These are phyloP conservation scores for Talaromyces funiculosus DNA, from an alignment of 2,329 filamentous ascomycete species.

Conservation along the genomic window DNA sequence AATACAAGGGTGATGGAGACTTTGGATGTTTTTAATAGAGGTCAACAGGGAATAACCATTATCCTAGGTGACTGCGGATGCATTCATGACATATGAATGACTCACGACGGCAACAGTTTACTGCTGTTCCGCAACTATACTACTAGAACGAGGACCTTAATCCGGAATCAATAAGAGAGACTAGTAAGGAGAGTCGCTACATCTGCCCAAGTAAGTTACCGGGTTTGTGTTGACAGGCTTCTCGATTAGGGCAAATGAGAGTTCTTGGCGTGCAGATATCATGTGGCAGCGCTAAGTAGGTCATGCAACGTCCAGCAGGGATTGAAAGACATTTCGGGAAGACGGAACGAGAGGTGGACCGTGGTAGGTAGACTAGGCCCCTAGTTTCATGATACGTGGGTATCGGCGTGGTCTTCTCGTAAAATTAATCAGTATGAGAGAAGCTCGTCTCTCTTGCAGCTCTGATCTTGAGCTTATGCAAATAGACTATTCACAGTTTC, in stretches of 20 bases:
- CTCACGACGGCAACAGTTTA: not conserved
- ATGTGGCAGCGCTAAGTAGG: not conserved
- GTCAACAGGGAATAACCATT: too few species aligned
- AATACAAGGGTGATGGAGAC: not conserved
- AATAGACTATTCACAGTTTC: too few species aligned
- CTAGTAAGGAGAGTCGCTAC: not conserved
- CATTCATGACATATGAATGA: not conserved
- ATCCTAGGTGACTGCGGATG: too few species aligned
- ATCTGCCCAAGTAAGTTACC: not conserved
- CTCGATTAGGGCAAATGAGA: not conserved
- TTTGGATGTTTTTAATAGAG: too few species aligned
- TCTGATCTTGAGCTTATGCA: too few species aligned
- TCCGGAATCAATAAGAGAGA: too few species aligned
- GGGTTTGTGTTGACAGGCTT: not conserved
- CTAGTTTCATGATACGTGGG: not conserved
- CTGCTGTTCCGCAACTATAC: not conserved
- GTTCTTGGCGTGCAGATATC: conserved; percentile 3
- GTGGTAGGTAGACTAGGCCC: too few species aligned
- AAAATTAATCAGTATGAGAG: not conserved
- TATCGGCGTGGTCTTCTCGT: not conserved
- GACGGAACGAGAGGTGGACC: not conserved
- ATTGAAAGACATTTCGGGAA: conserved; percentile 2
- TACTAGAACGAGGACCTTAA: too few species aligned
- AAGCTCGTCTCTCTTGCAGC: not conserved
- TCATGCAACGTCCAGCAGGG: not conserved